A percentile compares a stretch with the other conserved stretches of the same genome.
Conservation (phyloP, 495 filamentous ascomycete species). For the Penicillium desertorum region DNA sequence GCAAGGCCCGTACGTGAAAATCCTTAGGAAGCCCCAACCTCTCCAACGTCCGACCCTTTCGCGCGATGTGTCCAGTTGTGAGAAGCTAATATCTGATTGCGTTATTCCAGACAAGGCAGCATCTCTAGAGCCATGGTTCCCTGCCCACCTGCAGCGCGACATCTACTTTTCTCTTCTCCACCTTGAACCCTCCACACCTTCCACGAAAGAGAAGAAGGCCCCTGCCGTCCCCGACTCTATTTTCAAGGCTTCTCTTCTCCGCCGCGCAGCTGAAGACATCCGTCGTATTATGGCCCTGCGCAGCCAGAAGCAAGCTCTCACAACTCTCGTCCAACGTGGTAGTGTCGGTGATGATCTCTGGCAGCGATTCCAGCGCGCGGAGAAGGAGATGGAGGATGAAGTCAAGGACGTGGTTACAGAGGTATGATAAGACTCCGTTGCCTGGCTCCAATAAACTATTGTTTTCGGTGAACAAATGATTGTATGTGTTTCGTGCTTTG, state of each 20-base stretch:
- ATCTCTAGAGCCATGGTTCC: slow-evolving; percentile 88
- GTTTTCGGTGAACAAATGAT: neutral
- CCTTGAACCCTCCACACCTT: slow-evolving; percentile 61
- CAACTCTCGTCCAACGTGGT: slow-evolving; percentile 78
- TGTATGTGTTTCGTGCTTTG: neutral
- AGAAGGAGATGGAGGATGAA: slow-evolving; percentile 98
- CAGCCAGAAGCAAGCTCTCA: slow-evolving; percentile 79
- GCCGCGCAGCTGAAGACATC: slow-evolving; percentile 89
- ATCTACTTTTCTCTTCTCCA: slow-evolving; percentile 92
- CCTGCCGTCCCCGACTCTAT: slow-evolving; percentile 80
- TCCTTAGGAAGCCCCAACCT: neutral
- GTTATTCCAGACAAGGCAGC: slow-evolving; percentile 61
- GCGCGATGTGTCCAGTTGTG: neutral
- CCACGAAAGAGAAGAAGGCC: slow-evolving; percentile 62
- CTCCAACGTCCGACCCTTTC: neutral
- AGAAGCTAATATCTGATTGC: slow-evolving; percentile 1
- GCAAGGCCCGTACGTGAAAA: slow-evolving; percentile 73
- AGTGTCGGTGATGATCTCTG: slow-evolving; percentile 95
- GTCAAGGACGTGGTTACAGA: slow-evolving; percentile 89
- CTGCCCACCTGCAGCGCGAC: slow-evolving; percentile 82
- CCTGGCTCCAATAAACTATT: neutral
- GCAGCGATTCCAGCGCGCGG: slow-evolving; percentile 85
- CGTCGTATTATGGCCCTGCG: slow-evolving; percentile 82
- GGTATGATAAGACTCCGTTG: slow-evolving; percentile 48
- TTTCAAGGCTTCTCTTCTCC: slow-evolving; percentile 84